These are phyloP conservation scores for Evernia prunastri DNA, from an alignment of 495 filamentous ascomycete species.

Conservation along the genomic window DNA sequence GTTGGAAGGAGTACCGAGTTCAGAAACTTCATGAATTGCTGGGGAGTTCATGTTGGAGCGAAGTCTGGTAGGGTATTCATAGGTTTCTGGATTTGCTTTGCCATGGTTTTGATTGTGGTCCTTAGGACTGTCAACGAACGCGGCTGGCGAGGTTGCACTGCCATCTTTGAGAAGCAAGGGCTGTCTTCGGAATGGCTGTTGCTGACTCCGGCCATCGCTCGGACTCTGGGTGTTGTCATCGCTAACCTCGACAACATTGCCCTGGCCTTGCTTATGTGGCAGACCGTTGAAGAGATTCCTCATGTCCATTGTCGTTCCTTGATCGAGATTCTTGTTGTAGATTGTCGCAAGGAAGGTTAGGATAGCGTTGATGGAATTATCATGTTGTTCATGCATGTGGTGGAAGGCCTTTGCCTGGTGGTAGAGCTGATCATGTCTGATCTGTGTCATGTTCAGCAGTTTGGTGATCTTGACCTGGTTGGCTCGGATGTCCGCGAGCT, in stretches of 20 bases:
- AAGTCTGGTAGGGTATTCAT: background rate
- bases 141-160: conserved; percentile 16
- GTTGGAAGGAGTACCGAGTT: conserved; percentile 20
- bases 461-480: conserved; percentile 78
- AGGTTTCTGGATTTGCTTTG: background rate
- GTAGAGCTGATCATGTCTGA: conserved; percentile 83
- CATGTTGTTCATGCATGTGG: conserved; percentile 85
- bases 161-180: conserved; percentile 43
- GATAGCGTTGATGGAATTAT: conserved; percentile 97
- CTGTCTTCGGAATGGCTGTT: conserved; percentile 43
- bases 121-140: conserved; percentile 10
- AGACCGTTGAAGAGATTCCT: conserved; percentile 69
- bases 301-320: conserved; percentile 55
- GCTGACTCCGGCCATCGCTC: conserved; percentile 30
- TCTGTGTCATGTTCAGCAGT: conserved; percentile 67
- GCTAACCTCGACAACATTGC: conserved; percentile 68
- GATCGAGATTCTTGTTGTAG: conserved; percentile 72
- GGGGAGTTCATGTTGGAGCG: conserved; percentile 19
- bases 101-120: background rate
- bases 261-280: conserved; percentile 51
- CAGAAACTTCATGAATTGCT: conserved; percentile 34
- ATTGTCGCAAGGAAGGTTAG: conserved; percentile 94
- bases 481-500: conserved; percentile 72
- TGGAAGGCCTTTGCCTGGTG: conserved; percentile 87
- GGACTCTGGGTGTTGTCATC: conserved; percentile 46